Evolutionary conservation across 2,329 filamentous ascomycete genomes (phyloP).

Genomic region (Aspergillus nomiae): DNA sequence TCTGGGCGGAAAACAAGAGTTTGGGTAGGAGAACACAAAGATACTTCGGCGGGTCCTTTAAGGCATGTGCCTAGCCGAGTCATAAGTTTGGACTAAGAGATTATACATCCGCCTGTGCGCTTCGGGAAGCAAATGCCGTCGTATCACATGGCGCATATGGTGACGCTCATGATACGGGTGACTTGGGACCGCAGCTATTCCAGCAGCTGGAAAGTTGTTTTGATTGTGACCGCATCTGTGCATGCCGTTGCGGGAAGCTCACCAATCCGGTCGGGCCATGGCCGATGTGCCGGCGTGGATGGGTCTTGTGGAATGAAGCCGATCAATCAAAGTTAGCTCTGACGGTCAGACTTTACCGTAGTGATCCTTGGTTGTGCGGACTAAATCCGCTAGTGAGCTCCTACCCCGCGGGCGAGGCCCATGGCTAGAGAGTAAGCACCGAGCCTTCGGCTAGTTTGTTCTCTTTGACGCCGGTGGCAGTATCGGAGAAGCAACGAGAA

Average conservation of each 20-base stretch:
- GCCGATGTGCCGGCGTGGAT: neutral
- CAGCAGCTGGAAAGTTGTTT: neutral
- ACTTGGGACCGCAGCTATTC: no score
- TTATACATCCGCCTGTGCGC: no score
- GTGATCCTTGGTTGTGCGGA: neutral
- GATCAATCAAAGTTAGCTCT: neutral
- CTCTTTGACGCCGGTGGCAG: neutral
- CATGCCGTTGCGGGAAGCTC: neutral
- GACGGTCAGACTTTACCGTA: neutral
- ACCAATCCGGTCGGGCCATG: neutral
- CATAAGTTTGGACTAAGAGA: neutral
- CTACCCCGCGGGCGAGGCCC: conserved; percentile 1
- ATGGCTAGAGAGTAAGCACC: conserved; percentile 1
- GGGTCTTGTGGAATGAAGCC: conserved; percentile 1
- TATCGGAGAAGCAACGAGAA: neutral
- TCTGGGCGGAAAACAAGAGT: neutral
- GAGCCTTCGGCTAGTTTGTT: neutral
- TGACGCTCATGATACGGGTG: neutral
- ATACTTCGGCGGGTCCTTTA: neutral
- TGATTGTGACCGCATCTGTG: neutral
- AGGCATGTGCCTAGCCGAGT: neutral
- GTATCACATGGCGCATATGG: neutral
- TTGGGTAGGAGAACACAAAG: neutral
- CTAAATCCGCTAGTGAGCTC: neutral
- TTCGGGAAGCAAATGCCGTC: neutral